A percentile compares a stretch with the other conserved stretches of the same genome.
Conservation (phyloP, 2,329 filamentous ascomycete genomes). For the Fulvia fulva region DNA sequence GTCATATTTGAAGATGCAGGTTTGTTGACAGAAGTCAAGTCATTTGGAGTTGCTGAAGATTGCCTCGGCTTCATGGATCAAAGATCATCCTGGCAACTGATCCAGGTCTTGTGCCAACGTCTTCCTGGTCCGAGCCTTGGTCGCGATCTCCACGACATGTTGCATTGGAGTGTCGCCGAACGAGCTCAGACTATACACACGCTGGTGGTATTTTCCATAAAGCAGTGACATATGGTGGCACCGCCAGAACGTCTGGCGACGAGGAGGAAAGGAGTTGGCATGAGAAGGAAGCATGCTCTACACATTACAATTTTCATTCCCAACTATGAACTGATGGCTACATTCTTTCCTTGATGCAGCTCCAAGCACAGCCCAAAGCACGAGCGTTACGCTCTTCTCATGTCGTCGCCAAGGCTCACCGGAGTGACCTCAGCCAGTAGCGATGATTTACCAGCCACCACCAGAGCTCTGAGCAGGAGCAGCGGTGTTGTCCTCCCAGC, state of each 20-base stretch:
- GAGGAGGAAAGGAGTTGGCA: too few species aligned
- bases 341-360: neutral
- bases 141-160: neutral
- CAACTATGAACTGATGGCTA: neutral
- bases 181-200: too few species aligned
- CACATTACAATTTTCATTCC: neutral
- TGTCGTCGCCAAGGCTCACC: neutral
- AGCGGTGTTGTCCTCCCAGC: slow-evolving; percentile 9
- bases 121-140: neutral
- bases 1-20: neutral
- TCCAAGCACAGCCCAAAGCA: neutral
- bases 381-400: slow-evolving; percentile 1
- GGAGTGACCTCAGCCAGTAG: neutral
- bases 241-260: too few species aligned
- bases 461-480: slow-evolving; percentile 2
- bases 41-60: too few species aligned
- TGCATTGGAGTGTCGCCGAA: too few species aligned
- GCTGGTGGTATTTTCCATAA: too few species aligned
- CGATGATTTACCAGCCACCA: slow-evolving; percentile 9
- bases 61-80: neutral
- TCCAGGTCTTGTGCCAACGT: too few species aligned
- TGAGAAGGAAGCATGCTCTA: neutral
- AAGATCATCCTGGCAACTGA: neutral
- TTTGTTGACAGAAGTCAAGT: neutral
- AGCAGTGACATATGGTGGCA: too few species aligned